phyloP scores from a whole-genome alignment of 208 protist species.

The Histomonas meleagridis region DNA sequence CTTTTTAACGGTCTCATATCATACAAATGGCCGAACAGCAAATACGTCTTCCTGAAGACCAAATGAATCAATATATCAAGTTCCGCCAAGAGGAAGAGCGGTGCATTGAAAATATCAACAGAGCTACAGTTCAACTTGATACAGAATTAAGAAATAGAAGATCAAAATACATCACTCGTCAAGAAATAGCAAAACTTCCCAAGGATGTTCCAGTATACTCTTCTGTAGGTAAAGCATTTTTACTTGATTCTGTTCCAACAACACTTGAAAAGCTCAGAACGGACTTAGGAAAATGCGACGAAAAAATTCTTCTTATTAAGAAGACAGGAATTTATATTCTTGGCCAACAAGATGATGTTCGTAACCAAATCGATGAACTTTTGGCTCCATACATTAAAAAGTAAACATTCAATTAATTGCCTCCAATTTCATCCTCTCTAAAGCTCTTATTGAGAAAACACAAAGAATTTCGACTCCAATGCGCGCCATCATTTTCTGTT shows the following conservation, averaged over 20 bases:
- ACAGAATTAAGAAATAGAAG: background rate
- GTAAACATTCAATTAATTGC: background rate
- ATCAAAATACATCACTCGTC: background rate
- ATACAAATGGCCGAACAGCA: too few species aligned
- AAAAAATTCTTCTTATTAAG: background rate
- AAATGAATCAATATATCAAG: background rate
- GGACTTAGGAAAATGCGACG: background rate
- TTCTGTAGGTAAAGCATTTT: background rate
- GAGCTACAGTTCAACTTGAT: background rate
- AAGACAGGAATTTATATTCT: slow-evolving; percentile 13
- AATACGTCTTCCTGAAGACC: background rate
- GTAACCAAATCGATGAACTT: background rate
- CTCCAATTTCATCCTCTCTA: too few species aligned
- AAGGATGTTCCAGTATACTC: background rate
- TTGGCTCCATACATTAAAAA: background rate
- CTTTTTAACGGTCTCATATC: too few species aligned
- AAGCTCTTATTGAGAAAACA: too few species aligned
- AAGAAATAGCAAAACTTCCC: background rate
- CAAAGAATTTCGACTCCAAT: too few species aligned
- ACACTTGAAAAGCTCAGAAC: background rate
- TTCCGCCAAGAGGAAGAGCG: background rate
- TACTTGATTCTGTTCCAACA: slow-evolving; percentile 17
- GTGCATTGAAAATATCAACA: background rate
- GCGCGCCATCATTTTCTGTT: too few species aligned
- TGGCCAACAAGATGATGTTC: background rate